Evolutionary conservation across 2,329 filamentous ascomycete species (phyloP), one percentile per base, ranked within the genome.

Genomic region (Metarhizium anisopliae): DNA sequence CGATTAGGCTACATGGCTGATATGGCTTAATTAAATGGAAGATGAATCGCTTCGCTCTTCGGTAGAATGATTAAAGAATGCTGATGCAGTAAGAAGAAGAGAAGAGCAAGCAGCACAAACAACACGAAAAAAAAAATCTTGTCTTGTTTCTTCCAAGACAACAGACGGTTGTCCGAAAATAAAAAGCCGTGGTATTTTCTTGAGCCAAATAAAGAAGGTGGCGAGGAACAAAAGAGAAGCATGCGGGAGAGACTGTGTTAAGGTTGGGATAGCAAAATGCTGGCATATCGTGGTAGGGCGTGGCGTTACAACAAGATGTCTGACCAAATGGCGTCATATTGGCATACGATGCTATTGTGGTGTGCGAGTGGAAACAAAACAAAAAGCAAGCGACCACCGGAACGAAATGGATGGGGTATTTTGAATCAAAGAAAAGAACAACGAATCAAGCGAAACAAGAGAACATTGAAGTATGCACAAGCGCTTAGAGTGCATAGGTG

Each of bases 401-500:
- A 30, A 29, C 25, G 13, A 16, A 30, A 14, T 13, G 14, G 25
- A 49, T 30, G 11, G 25, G 45, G 45, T 45, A 45, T 45, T 45
- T 45, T 45, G 42, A 20, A 51, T 38, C 30, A 35, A 11, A 13
- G 29, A 55, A 45, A 14, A 29, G 16, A 47, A 47, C 20, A 49
- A 32, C 18, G 42, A 20, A 45, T 20, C 42, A 45, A 45, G n/a
- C n/a, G 18, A 6, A 10, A 16, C 4, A 6, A 7, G 42, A 18
- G 42, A 8, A 20, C n/a, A 11, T 45, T 18, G 10, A n/a, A 32
- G 18, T 30, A 25, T 51, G 40, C 29, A 30, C n/a, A 35, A 42
- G 40, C 53, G 56, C 50, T 64, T 58, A 71, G 56, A 66, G 66
- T 13, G 67, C 65, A 56, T 69, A 70, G 7, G 65, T 64, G 30